Conservation (phyloP, 2,329 filamentous ascomycete genomes). For the Pestalotiopsis sp. region DNA sequence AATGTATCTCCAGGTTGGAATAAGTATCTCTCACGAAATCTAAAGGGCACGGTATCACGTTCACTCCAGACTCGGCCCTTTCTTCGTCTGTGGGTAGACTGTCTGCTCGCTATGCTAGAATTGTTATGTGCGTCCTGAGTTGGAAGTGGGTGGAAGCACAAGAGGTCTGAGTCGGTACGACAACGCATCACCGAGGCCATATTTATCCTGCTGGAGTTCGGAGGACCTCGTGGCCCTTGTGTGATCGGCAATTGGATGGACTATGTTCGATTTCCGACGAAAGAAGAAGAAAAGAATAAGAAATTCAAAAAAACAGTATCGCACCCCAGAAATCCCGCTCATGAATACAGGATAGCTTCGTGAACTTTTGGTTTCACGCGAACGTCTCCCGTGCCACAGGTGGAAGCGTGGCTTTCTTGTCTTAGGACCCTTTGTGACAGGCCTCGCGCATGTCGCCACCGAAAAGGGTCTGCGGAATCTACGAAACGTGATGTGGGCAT, state of each 20-base stretch:
- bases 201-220: no score
- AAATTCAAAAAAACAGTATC: neutral
- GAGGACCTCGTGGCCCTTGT: neutral
- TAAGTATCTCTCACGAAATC: neutral
- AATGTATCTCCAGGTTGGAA: constrained; percentile 7
- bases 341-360: neutral
- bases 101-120: neutral
- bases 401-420: neutral
- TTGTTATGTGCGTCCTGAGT: neutral
- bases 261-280: neutral
- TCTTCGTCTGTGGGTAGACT: neutral
- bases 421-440: neutral
- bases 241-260: neutral
- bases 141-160: neutral
- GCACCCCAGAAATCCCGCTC: neutral
- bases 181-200: neutral
- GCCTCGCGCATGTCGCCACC: neutral
- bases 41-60: neutral
- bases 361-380: neutral
- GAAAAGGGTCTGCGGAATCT: no score
- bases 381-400: neutral
- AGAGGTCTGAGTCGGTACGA: neutral
- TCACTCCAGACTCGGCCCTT: neutral
- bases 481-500: no score
- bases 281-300: no score